Evolutionary conservation across 768 basidiomycete genomes (phyloP).

Genomic region (Strobilomyces confusus): DNA sequence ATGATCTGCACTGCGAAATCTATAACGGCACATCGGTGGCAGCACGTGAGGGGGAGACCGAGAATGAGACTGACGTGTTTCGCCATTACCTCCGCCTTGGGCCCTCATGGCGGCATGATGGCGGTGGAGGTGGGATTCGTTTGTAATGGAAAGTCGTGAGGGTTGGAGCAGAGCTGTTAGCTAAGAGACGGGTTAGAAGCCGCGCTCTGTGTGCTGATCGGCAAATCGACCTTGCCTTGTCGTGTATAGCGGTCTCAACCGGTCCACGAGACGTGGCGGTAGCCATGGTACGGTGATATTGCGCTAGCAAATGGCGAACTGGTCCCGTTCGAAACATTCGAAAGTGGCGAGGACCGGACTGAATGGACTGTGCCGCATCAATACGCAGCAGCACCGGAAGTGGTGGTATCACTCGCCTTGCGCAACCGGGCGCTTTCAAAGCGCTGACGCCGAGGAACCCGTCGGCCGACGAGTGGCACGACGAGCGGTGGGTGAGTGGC

Average conservation of each 20-base stretch:
- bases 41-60: slow-evolving; percentile 22
- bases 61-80: slow-evolving; percentile 66
- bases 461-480: not conserved
- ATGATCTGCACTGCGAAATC: slow-evolving; percentile 77
- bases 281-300: slow-evolving; percentile 26
- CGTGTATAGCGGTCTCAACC: slow-evolving; percentile 55
- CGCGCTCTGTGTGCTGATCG: slow-evolving; percentile 23
- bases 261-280: slow-evolving; percentile 39
- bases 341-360: slow-evolving; percentile 11
- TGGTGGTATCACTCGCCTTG: slow-evolving; percentile 15
- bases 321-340: slow-evolving; percentile 27
- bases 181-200: slow-evolving; percentile 38
- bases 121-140: slow-evolving; percentile 83
- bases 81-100: slow-evolving; percentile 61
- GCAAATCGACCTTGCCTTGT: slow-evolving; percentile 42
- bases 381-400: slow-evolving; percentile 12
- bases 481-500: not conserved
- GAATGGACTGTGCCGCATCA: slow-evolving; percentile 17
- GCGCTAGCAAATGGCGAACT: slow-evolving; percentile 17
- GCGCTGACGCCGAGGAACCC: not conserved
- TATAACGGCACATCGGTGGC: slow-evolving; percentile 26
- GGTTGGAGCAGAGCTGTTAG: slow-evolving; percentile 61
- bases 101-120: slow-evolving; percentile 81
- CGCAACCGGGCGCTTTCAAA: not conserved
- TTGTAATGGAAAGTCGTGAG: slow-evolving; percentile 59